phyloP scores from a whole-genome alignment of 371 early-diverging fungal species.

The Mortierella sp. region DNA sequence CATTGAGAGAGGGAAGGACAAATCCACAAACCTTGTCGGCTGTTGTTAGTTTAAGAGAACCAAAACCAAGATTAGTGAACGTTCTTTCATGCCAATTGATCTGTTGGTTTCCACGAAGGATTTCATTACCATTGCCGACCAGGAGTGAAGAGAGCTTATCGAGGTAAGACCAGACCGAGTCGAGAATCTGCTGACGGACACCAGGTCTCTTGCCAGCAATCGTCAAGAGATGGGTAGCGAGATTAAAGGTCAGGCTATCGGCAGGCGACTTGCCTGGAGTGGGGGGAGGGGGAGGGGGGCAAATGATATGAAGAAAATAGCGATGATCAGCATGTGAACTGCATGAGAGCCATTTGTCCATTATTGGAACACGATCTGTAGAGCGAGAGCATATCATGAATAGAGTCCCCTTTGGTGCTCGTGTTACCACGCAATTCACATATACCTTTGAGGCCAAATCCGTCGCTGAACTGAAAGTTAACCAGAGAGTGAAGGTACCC shows the following conservation, averaged over 20 bases:
- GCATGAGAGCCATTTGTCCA: not conserved
- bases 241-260: slow-evolving; percentile 38
- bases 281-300: not conserved
- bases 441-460: slow-evolving; percentile 48
- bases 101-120: not conserved
- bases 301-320: not conserved
- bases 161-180: slow-evolving; percentile 57
- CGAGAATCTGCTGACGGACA: slow-evolving; percentile 57
- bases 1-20: slow-evolving; percentile 74
- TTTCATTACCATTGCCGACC: slow-evolving; percentile 29
- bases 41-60: slow-evolving; percentile 7
- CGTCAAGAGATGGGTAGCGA: slow-evolving; percentile 57
- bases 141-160: slow-evolving; percentile 52
- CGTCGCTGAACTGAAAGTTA: slow-evolving; percentile 43
- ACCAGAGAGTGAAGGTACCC: slow-evolving; percentile 46
- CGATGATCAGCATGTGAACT: slow-evolving; percentile 2
- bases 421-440: not conserved
- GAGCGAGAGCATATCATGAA: not conserved
- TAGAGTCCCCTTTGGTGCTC: not conserved
- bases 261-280: slow-evolving; percentile 46
- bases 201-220: slow-evolving; percentile 56
- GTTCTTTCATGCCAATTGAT: no score
- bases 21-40: slow-evolving; percentile 69
- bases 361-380: not conserved
- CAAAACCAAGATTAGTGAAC: no score